Conservation (phyloP, 192 early-diverging fungal species). For the Gonapodya sp. region DNA sequence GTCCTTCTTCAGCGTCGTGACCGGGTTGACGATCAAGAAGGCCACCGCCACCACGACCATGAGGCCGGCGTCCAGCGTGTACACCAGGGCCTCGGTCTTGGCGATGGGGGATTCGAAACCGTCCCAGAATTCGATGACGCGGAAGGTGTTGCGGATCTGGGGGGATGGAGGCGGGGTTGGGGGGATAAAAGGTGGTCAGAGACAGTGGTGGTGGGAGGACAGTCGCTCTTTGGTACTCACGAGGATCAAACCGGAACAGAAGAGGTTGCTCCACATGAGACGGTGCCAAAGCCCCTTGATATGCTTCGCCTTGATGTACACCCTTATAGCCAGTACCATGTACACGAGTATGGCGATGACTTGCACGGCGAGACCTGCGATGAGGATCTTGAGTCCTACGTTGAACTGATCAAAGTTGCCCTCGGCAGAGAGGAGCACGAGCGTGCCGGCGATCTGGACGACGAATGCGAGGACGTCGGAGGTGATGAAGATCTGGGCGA, state of each 20-base stretch:
- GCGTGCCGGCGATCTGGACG: slow-evolving; percentile 17
- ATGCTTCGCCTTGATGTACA: slow-evolving; percentile 13
- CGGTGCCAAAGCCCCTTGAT: slow-evolving; percentile 3
- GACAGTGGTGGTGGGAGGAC: neutral
- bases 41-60: slow-evolving; percentile 15
- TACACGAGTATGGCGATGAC: slow-evolving; percentile 16
- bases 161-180: neutral
- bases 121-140: slow-evolving; percentile 22
- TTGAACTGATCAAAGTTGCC: neutral
- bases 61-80: slow-evolving; percentile 19
- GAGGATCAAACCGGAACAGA: neutral
- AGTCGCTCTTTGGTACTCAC: neutral
- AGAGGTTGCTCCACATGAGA: neutral
- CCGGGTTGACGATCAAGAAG: slow-evolving; percentile 18
- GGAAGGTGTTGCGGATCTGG: slow-evolving; percentile 17
- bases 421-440: slow-evolving; percentile 15
- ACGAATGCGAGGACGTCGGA: slow-evolving; percentile 19
- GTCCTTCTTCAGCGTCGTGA: neutral
- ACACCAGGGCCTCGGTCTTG: slow-evolving; percentile 20
- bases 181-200: neutral
- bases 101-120: slow-evolving; percentile 20
- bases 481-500: slow-evolving; percentile 20
- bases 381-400: slow-evolving; percentile 12
- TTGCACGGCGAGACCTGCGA: slow-evolving; percentile 21
- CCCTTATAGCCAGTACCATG: slow-evolving; percentile 14